Evolutionary conservation across 345 rosid species (phyloP), one percentile per base, ranked within the genome.

Genomic region (Linum lewisii): DNA sequence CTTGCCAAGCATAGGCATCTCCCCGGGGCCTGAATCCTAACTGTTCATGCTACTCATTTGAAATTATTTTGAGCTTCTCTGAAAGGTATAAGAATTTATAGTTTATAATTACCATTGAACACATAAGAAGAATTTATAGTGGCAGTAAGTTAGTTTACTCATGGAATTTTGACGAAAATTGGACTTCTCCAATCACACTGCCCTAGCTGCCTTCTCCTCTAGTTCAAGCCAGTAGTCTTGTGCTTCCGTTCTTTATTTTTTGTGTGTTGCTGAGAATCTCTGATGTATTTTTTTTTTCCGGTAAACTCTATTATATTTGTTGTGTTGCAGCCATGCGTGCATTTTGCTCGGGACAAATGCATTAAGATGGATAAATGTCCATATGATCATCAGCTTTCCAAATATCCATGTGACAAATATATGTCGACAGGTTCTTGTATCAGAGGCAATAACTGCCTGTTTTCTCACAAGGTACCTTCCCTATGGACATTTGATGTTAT

Each of bases 361-460:
- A 81, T 89, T 94, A 89, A 89, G 77, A 97, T 94, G 62, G 92
- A 85, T 19, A 76, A 82, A 44, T 93, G 97, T 73, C 97, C 94
- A 42, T 87, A 74, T 75, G 99, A 93, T 66, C 99, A 93, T 64
- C 73, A 83, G 44, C 97, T 93, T 58, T 81, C 81, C 68, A 93
- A 85, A 67, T 89, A 93, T 71, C 84, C 91, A 38, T 93, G 94
- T 75, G 66, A 25, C 47, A 89, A 77, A 66, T 82, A 70, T 58
- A 55, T 21, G 5, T 63, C 82, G 51, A 78, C 71, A 26, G 90
- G 95, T 65, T 73, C 51, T 73, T 93, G 99, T 77, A 63, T 60
- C 74, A 79, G 97, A 73, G 94, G 95, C 32, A 72, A 79, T 64
- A 65, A 34, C 54, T 93, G 95, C 68, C 68, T 85, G 84, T 89